Base-by-base conservation (phyloP, 2,329 filamentous ascomycete species). In the Periconia sp. region DNA sequence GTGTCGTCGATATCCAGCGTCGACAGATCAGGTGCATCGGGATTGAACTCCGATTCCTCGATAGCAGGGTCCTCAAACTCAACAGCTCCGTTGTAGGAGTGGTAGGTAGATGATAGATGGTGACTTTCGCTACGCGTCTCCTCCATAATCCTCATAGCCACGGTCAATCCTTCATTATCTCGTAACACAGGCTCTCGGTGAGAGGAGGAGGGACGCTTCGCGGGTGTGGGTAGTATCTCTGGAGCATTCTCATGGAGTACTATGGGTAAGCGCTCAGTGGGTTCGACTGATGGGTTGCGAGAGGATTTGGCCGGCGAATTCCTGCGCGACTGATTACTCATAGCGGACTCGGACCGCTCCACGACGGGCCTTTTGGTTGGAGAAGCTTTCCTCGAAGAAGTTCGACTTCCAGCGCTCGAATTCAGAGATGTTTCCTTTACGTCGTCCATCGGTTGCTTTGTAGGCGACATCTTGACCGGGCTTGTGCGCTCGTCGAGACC, bases 1-100 rank as follows among this genome's bases (percentile, higher is more conserved):
- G 85, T 87, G 56, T 89, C 86, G 53, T 90, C 86, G 10, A 77
- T 54, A 54, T 54, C 77, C 69, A 42, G 67, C 36, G 43, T 67
- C 38, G 51, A 63, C 13, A 57, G 34, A 4, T 63, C 62, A 22
- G 40, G 62, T 2, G 57, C 63, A 34, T 70, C 66, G 10, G 48
- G 61, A 30, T 65, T 63, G 48, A 62, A 68, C 3, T 69, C 65
- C 5, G 48, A 48, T n/a, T 57, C 48, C 1, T 57, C 52, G 15
- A 42, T 45, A 2, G 35, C 48, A 15, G 59, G 59, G 25, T 61
- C 55, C 31, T 65, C 61, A 6, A 61, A 37, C 8, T 59, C 54
- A 11, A 45, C 46, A 5, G 52, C 45, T 8, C 57, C 52, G 17
- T 57, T 50, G 30, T 58, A 44, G 6, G 54, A 54, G 25, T 61